These are phyloP conservation scores for Saccharomycopsis sp. DNA, from an alignment of 805 yeast species.

Conservation along the genomic window DNA sequence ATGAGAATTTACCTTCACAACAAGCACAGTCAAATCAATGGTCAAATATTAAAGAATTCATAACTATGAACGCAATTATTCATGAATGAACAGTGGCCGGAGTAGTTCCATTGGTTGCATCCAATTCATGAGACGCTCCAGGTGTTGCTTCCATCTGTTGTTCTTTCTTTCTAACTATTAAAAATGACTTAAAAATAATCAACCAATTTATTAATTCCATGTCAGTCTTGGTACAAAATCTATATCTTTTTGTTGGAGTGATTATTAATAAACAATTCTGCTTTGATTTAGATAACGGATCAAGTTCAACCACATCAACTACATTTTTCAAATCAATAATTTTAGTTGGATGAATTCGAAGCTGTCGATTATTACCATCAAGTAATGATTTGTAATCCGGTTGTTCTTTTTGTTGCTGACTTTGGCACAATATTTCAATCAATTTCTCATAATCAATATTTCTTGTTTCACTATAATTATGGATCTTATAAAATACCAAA, in stretches of 20 bases:
- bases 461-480: slow-evolving; percentile 21
- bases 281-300: slow-evolving; percentile 38
- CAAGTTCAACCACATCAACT: slow-evolving; percentile 44
- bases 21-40: slow-evolving; percentile 19
- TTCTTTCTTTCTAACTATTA: slow-evolving; percentile 24
- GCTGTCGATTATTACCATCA: neutral
- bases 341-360: slow-evolving; percentile 26
- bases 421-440: slow-evolving; percentile 4
- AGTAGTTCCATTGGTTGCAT: neutral
- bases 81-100: slow-evolving; percentile 18
- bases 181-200: slow-evolving; percentile 35
- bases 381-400: no score
- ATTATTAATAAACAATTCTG: slow-evolving; percentile 41
- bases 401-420: slow-evolving; percentile 10
- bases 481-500: slow-evolving; percentile 35
- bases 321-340: slow-evolving; percentile 31
- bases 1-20: slow-evolving; percentile 19
- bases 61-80: slow-evolving; percentile 11
- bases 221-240: slow-evolving; percentile 39
- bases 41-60: slow-evolving; percentile 19
- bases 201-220: slow-evolving; percentile 44
- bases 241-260: slow-evolving; percentile 37
- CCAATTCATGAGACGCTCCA: neutral
- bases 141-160: slow-evolving; percentile 8
- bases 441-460: slow-evolving; percentile 19